These are phyloP conservation scores for Lentinula novae-zelandiae DNA, from an alignment of 1,284 basidiomycete species.

Conservation along the genomic window DNA sequence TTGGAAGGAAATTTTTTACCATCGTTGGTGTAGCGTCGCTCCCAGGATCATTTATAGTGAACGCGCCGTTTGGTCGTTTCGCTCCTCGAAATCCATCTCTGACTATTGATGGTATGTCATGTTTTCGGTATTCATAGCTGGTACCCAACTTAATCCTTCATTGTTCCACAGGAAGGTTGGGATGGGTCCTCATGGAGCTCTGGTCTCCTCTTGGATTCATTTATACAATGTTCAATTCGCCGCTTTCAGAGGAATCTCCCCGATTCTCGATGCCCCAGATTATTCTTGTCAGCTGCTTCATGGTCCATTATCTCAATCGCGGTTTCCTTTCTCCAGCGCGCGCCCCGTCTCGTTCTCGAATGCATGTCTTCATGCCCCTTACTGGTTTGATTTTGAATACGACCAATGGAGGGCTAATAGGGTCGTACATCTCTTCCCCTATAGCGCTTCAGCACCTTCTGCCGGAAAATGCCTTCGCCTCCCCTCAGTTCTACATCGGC, in stretches of 20 bases:
- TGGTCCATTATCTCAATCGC: constrained; percentile 83
- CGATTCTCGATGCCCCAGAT: constrained; percentile 39
- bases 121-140: not conserved
- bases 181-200: constrained; percentile 87
- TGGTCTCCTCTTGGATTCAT: constrained; percentile 67
- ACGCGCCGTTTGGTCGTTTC: constrained; percentile 82
- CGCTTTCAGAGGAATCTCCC: constrained; percentile 33
- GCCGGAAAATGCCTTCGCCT: constrained; percentile 25
- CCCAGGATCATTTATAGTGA: constrained; percentile 38
- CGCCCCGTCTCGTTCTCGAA: constrained; percentile 75
- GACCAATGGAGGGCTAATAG: constrained; percentile 71
- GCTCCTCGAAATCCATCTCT: constrained; percentile 42
- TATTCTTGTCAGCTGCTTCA: constrained; percentile 58
- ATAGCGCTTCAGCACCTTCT: constrained; percentile 38
- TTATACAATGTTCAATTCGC: constrained; percentile 45
- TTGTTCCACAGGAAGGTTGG: constrained; percentile 37
- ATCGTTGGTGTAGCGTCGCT: constrained; percentile 17
- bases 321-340: constrained; percentile 80
- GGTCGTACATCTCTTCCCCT: constrained; percentile 62
- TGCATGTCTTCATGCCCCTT: constrained; percentile 67
- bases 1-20: constrained; percentile 18
- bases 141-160: not conserved
- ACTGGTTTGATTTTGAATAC: constrained; percentile 65
- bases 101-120: constrained; percentile 49
- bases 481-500: constrained; percentile 59